Evolutionary conservation across 148 eudicot species (phyloP).

Genomic region (Chenopodium album): DNA sequence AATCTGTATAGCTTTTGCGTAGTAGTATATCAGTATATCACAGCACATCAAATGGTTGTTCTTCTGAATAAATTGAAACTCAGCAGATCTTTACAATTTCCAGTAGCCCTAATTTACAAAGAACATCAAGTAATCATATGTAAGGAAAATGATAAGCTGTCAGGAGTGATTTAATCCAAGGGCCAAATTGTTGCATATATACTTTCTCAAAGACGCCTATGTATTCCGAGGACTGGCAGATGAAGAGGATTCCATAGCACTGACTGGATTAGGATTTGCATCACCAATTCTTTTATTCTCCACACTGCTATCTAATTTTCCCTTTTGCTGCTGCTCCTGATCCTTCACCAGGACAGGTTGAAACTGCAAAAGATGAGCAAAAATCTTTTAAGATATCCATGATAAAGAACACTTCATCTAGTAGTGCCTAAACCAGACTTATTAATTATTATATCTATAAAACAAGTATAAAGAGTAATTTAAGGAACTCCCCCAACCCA

Average conservation of each 20-base stretch:
- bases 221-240: constrained; percentile 25
- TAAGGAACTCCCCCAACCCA: neutral
- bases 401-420: constrained; percentile 2
- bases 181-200: neutral
- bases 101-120: neutral
- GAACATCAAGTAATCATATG: neutral
- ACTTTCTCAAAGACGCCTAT: neutral
- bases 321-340: constrained; percentile 44
- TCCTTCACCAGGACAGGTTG: constrained; percentile 82
- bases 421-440: neutral
- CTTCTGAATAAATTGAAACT: neutral
- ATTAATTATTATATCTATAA: neutral
- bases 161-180: neutral
- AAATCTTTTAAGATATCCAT: neutral
- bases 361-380: constrained; percentile 49
- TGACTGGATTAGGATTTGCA: constrained; percentile 30
- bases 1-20: neutral
- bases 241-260: constrained; percentile 35
- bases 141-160: neutral
- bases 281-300: constrained; percentile 36
- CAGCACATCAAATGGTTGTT: neutral
- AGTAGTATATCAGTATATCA: neutral
- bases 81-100: neutral
- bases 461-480: neutral
- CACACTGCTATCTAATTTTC: constrained; percentile 32